Conservation (phyloP, 2,329 filamentous ascomycete genomes). For the Ramularia endophylla region DNA sequence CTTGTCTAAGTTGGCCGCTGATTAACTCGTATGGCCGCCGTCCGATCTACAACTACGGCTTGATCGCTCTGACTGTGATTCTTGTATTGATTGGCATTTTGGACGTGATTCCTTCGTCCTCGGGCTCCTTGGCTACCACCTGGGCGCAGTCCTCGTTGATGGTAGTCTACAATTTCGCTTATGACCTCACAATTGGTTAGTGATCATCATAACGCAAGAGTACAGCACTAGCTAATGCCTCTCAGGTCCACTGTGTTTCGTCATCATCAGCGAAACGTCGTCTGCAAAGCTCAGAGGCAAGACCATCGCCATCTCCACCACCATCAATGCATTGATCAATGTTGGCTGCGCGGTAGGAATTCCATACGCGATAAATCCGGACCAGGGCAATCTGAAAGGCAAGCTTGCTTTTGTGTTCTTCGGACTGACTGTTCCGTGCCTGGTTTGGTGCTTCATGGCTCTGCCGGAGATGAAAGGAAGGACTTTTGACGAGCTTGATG, state of each 20-base stretch:
- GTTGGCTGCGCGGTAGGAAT: conserved; percentile 53
- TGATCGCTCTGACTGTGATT: conserved; percentile 65
- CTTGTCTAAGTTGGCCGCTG: conserved; percentile 71
- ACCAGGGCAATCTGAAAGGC: conserved; percentile 59
- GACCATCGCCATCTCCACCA: conserved; percentile 78
- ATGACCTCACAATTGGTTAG: conserved; percentile 52
- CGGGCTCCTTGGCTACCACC: conserved; percentile 14
- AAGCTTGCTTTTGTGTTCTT: conserved; percentile 32
- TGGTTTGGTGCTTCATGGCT: conserved; percentile 41
- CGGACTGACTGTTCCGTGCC: conserved; percentile 30
- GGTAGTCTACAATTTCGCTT: conserved; percentile 48
- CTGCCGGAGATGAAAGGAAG: conserved; percentile 51
- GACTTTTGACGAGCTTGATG: conserved; percentile 50
- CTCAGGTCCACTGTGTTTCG: conserved; percentile 29
- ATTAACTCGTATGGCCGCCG: conserved; percentile 69
- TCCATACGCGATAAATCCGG: conserved; percentile 33
- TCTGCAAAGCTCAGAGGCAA: conserved; percentile 79
- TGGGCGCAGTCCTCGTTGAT: conserved; percentile 34
- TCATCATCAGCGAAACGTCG: conserved; percentile 73
- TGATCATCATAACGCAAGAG: too few species aligned
- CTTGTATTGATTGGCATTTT: conserved; percentile 50
- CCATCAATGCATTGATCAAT: conserved; percentile 53
- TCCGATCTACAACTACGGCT: conserved; percentile 65
- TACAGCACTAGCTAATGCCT: too few species aligned
- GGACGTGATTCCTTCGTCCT: conserved; percentile 8